Evolutionary conservation across 495 filamentous ascomycete genomes (phyloP).

Genomic region (Massariosphaeria phaeospora): DNA sequence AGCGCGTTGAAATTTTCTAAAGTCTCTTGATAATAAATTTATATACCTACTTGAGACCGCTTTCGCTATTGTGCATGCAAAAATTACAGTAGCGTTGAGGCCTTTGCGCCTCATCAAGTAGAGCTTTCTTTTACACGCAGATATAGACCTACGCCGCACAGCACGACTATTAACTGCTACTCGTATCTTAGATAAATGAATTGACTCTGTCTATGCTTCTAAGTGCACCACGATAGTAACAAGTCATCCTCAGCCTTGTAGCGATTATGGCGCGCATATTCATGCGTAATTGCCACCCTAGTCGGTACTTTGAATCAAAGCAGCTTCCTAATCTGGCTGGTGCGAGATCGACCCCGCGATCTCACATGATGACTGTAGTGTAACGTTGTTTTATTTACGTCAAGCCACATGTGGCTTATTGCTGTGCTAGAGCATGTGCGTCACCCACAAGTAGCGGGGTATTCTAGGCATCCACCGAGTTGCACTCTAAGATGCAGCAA

Average conservation of each 20-base stretch:
- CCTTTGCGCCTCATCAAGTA: slow-evolving; percentile 4
- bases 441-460: slow-evolving; percentile 1
- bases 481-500: slow-evolving; percentile 5
- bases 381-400: slow-evolving; percentile 1
- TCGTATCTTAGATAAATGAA: not conserved
- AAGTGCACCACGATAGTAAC: not conserved
- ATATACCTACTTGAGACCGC: not conserved
- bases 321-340: slow-evolving; percentile 11
- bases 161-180: not conserved
- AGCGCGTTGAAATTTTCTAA: slow-evolving; percentile 7
- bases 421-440: not conserved
- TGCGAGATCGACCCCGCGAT: not conserved
- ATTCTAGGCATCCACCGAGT: slow-evolving; percentile 6
- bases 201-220: not conserved
- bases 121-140: not conserved
- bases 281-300: slow-evolving; percentile 18
- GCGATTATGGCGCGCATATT: slow-evolving; percentile 16
- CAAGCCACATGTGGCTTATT: slow-evolving; percentile 5
- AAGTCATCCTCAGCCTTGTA: slow-evolving; percentile 9
- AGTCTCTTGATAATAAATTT: slow-evolving; percentile 8
- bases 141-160: slow-evolving; percentile 1
- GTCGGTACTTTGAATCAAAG: slow-evolving; percentile 19
- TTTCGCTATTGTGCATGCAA: not conserved
- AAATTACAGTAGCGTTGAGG: slow-evolving; percentile 11
- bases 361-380: not conserved